These are phyloP conservation scores for Trichoderma hamatum DNA, from an alignment of 2,329 filamentous ascomycete species.

Conservation along the genomic window DNA sequence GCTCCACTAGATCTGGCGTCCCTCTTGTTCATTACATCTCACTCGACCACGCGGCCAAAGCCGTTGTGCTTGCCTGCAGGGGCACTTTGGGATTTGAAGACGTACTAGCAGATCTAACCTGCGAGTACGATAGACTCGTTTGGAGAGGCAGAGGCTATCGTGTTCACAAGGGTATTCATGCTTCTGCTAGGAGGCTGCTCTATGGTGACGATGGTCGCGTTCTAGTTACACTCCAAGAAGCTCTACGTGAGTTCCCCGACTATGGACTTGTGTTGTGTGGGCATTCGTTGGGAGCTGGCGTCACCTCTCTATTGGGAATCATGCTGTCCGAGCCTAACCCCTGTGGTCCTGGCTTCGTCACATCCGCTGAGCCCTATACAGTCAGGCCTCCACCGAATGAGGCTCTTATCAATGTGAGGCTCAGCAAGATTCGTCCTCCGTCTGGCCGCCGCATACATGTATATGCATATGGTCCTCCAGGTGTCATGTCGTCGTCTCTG, in stretches of 20 bases:
- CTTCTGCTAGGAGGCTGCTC: constrained; percentile 68
- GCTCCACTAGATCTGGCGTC: constrained; percentile 66
- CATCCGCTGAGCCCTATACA: constrained; percentile 54
- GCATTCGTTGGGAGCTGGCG: constrained; percentile 70
- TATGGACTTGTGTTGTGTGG: constrained; percentile 72
- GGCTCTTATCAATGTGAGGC: constrained; percentile 34
- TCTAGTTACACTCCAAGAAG: constrained; percentile 65
- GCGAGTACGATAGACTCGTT: constrained; percentile 67
- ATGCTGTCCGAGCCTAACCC: constrained; percentile 68
- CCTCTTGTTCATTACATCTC: constrained; percentile 75
- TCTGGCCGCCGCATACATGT: constrained; percentile 73
- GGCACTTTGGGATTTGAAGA: constrained; percentile 76
- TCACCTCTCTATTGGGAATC: constrained; percentile 70
- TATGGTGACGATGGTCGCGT: constrained; percentile 70
- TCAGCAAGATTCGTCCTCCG: constrained; percentile 57
- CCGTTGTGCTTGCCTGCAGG: constrained; percentile 72
- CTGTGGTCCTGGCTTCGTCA: constrained; percentile 63
- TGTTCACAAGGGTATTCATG: constrained; percentile 75
- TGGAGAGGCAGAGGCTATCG: constrained; percentile 68
- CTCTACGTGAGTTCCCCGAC: constrained; percentile 66
- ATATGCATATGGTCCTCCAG: constrained; percentile 76
- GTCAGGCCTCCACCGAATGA: constrained; percentile 44
- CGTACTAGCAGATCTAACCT: constrained; percentile 72
- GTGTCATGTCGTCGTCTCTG: constrained; percentile 71
- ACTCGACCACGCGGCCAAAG: constrained; percentile 70